phyloP scores from a whole-genome alignment of 805 yeast species.

The Starmerella kuoi region DNA sequence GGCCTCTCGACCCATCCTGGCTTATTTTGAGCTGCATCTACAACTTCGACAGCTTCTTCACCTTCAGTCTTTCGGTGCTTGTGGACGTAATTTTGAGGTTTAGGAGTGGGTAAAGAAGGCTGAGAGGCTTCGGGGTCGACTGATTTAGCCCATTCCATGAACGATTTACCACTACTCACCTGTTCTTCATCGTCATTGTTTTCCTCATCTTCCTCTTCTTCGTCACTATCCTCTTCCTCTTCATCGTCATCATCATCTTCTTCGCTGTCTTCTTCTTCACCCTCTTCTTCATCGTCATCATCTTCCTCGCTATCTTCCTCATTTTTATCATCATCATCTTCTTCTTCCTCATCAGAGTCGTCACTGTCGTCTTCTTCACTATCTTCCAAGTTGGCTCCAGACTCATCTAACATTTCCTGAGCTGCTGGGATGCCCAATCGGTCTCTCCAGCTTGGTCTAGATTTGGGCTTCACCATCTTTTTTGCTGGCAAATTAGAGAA shows the following conservation, averaged over 20 bases:
- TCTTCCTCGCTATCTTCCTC: slow-evolving; percentile 41
- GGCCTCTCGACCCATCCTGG: slow-evolving; percentile 31
- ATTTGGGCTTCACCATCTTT: slow-evolving; percentile 7
- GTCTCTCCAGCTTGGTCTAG: slow-evolving; percentile 21
- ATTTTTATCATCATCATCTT: slow-evolving; percentile 44
- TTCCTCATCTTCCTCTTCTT: slow-evolving; percentile 20
- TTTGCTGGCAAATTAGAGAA: slow-evolving; percentile 34
- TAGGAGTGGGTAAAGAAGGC: slow-evolving; percentile 46
- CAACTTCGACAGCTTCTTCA: slow-evolving; percentile 66
- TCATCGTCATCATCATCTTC: slow-evolving; percentile 23
- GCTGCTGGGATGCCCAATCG: slow-evolving; percentile 21
- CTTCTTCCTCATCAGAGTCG: slow-evolving; percentile 37
- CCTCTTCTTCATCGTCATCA: slow-evolving; percentile 34
- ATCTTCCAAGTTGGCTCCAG: background rate
- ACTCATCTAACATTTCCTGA: slow-evolving; percentile 5
- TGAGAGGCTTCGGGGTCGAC: slow-evolving; percentile 41
- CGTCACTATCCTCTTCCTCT: slow-evolving; percentile 9
- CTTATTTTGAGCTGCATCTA: slow-evolving; percentile 37
- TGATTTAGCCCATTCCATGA: slow-evolving; percentile 84
- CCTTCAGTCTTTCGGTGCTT: slow-evolving; percentile 59
- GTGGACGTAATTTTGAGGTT: slow-evolving; percentile 38
- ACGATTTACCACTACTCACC: slow-evolving; percentile 43
- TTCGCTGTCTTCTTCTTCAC: slow-evolving; percentile 39
- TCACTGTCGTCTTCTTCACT: slow-evolving; percentile 26
- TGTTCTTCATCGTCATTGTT: slow-evolving; percentile 27